A percentile compares a stretch with the other conserved stretches of the same genome.
Evolutionary conservation across 176 grass and related monocot species (phyloP).

Genomic region (Pharus latifolius): DNA sequence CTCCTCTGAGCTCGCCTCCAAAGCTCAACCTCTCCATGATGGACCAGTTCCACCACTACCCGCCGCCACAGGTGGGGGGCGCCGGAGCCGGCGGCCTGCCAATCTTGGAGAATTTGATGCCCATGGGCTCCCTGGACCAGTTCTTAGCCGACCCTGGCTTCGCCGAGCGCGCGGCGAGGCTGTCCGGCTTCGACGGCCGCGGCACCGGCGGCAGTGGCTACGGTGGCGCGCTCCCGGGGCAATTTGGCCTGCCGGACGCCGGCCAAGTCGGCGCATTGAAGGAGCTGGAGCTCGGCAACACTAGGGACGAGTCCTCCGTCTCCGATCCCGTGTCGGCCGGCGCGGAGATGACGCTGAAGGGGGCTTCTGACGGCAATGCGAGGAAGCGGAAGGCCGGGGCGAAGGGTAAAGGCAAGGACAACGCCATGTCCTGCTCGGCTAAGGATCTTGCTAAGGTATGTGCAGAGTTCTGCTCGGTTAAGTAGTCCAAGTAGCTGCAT

Average conservation of each 20-base stretch:
- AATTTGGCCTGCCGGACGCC: slow-evolving; percentile 44
- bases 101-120: slow-evolving; percentile 42
- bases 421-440: slow-evolving; percentile 24
- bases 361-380: slow-evolving; percentile 48
- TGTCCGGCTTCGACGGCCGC: slow-evolving; percentile 58
- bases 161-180: slow-evolving; percentile 51
- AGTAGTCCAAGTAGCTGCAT: not conserved
- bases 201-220: slow-evolving; percentile 21
- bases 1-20: slow-evolving; percentile 52
- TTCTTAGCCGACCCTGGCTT: slow-evolving; percentile 65
- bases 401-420: slow-evolving; percentile 82
- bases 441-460: slow-evolving; percentile 61
- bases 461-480: slow-evolving; percentile 8
- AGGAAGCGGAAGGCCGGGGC: slow-evolving; percentile 65
- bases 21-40: slow-evolving; percentile 74
- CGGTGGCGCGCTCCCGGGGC: slow-evolving; percentile 5
- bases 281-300: slow-evolving; percentile 32
- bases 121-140: slow-evolving; percentile 48
- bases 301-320: slow-evolving; percentile 68
- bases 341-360: slow-evolving; percentile 34
- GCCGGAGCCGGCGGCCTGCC: slow-evolving; percentile 29
- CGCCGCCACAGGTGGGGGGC: slow-evolving; percentile 20
- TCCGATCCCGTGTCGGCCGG: slow-evolving; percentile 68
- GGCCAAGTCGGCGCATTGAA: slow-evolving; percentile 28
- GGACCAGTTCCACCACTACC: slow-evolving; percentile 36